Evolutionary conservation across 2,329 filamentous ascomycete genomes (phyloP), one percentile per base, ranked within the genome.

Genomic region (Xylariales sp.): DNA sequence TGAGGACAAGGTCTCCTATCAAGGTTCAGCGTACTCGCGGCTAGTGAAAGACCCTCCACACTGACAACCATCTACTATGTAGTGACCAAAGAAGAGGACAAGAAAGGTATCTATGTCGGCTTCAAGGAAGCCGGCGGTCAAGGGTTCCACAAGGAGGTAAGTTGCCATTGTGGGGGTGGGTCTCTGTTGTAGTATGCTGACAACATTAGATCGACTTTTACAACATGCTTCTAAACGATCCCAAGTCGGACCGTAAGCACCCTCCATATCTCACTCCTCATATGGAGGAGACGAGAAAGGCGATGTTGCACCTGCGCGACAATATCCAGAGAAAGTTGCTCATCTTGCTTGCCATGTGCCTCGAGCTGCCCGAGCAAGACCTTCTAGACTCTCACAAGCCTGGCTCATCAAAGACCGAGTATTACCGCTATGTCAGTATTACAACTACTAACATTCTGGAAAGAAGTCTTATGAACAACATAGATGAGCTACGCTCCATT

Each of bases 401-500:
- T 14, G 54, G 57, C 4, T 52, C 55, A n/a, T 54, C 57, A 12
- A 61, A 54, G 25, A 61, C 63, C 27, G 64, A 66, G 32, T 62
- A 65, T 39, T 49, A 37, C 34, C 34, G 34, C 18, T 37, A 37
- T 16, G 34, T 28, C n/a, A 14, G 34, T 15, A 9, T n/a, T 37
- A 6, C 11, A 14, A 9, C 10, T 3, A 2, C 2, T 2, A 4
- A 15, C 18, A 34, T 9, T 3, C 5, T 34, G 14, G 15, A 18
- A 19, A 24, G 24, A 27, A 27, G 12, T 14, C 21, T 25, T 10
- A 27, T 3, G 10, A 15, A 1, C 65, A 1, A 56, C 62, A n/a
- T 65, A 66, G 47, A 66, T 67, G 63, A 60, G 61, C 25, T 67
- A 64, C 40, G 52, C 56, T 24, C 62, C 63, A 2, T 53, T 63